Evolutionary conservation across 2,329 filamentous ascomycete species (phyloP).

Genomic region (Talaromyces atroroseus): DNA sequence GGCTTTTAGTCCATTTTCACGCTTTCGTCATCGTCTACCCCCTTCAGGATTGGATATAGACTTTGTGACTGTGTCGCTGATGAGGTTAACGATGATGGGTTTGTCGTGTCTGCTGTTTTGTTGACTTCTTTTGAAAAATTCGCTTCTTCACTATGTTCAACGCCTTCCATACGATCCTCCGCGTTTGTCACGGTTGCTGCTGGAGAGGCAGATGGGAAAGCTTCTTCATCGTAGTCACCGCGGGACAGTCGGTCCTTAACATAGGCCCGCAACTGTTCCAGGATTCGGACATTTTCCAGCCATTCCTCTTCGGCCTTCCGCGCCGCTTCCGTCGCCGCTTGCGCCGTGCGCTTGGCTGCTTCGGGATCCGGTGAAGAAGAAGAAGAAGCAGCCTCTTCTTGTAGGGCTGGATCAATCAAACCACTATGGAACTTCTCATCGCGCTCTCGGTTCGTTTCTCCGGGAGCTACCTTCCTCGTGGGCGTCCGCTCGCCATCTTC

Average conservation of each 20-base stretch:
- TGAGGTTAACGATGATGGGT: background rate
- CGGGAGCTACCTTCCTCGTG: slow-evolving; percentile 22
- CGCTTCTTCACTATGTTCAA: slow-evolving; percentile 8
- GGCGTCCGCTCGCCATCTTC: slow-evolving; percentile 25
- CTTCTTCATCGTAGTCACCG: slow-evolving; percentile 42
- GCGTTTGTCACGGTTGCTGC: background rate
- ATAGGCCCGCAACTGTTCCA: slow-evolving; percentile 55
- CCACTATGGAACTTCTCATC: slow-evolving; percentile 26
- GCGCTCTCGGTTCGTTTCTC: slow-evolving; percentile 9
- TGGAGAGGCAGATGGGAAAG: slow-evolving; percentile 13
- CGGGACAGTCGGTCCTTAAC: slow-evolving; percentile 51
- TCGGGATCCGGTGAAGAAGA: slow-evolving; percentile 26
- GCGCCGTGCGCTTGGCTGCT: slow-evolving; percentile 30
- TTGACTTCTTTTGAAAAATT: background rate
- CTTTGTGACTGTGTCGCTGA: background rate
- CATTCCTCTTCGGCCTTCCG: slow-evolving; percentile 49
- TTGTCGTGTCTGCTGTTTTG: background rate
- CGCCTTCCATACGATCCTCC: slow-evolving; percentile 18
- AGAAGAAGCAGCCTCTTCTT: background rate
- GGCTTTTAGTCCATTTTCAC: slow-evolving; percentile 15
- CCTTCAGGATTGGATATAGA: slow-evolving; percentile 21
- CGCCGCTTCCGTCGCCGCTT: slow-evolving; percentile 35
- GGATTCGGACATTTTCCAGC: slow-evolving; percentile 61
- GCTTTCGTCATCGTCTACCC: slow-evolving; percentile 15
- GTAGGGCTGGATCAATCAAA: slow-evolving; percentile 40